A percentile compares a stretch with the other conserved stretches of the same genome.
phyloP scores from a whole-genome alignment of 371 early-diverging fungal genomes.

The Apophysomyces elegans region DNA sequence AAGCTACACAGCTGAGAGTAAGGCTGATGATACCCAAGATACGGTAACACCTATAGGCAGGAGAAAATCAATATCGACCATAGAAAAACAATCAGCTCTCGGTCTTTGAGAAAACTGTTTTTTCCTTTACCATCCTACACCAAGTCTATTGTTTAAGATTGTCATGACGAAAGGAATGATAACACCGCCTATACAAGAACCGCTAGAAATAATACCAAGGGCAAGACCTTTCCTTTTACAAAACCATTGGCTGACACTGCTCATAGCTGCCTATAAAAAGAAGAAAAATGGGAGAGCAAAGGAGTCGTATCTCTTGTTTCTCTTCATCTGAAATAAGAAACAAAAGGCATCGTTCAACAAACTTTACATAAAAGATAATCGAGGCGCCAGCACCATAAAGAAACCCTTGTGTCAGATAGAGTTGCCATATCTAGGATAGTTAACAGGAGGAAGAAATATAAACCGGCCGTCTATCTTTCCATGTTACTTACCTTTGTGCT shows the following conservation, averaged over 20 bases:
- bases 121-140: conserved; percentile 5
- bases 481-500: neutral
- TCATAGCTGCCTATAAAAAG: conserved; percentile 6
- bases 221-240: conserved; percentile 7
- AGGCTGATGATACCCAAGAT: conserved; percentile 24
- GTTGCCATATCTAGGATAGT: conserved; percentile 17
- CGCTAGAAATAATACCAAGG: conserved; percentile 7
- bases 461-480: neutral
- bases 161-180: conserved; percentile 19
- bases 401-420: conserved; percentile 15
- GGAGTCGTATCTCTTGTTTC: no score
- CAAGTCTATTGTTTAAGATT: neutral
- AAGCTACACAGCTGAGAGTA: conserved; percentile 16
- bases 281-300: no score
- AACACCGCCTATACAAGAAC: conserved; percentile 12
- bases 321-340: no score
- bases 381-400: conserved; percentile 12
- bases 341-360: no score
- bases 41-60: conserved; percentile 21
- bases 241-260: conserved; percentile 15
- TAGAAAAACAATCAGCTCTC: no score
- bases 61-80: no score
- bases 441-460: neutral
- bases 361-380: conserved; percentile 3
- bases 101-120: neutral